Conservation (phyloP, 176 grass and related monocot genomes). For the Echinochloa phyllopogon region DNA sequence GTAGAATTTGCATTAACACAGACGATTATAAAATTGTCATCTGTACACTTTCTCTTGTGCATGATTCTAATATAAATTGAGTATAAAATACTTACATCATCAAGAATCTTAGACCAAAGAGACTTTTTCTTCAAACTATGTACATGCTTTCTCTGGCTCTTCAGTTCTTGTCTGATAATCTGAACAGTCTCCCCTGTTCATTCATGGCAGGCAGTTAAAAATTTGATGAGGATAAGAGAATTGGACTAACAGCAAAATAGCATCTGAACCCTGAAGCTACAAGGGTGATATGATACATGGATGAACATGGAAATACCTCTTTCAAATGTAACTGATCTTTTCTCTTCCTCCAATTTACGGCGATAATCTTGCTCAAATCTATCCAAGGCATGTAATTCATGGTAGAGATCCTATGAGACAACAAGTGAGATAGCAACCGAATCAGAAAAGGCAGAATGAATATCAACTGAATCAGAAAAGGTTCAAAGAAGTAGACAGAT, state of each 20-base stretch:
- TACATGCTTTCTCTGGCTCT: slow-evolving; percentile 75
- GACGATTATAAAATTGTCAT: background rate
- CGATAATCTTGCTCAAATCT: slow-evolving; percentile 78
- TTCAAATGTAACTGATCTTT: slow-evolving; percentile 63
- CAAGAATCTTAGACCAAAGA: slow-evolving; percentile 69
- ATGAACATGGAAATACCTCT: slow-evolving; percentile 53
- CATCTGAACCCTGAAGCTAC: slow-evolving; percentile 25
- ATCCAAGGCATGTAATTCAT: slow-evolving; percentile 67
- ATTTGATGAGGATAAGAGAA: background rate
- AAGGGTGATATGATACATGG: slow-evolving; percentile 2
- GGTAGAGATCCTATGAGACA: slow-evolving; percentile 62
- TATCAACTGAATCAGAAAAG: slow-evolving; percentile 27
- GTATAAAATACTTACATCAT: slow-evolving; percentile 56
- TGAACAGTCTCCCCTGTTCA: slow-evolving; percentile 68
- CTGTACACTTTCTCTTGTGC: background rate
- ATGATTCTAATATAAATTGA: slow-evolving; percentile 24
- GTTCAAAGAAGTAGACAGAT: background rate
- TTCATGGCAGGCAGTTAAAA: slow-evolving; percentile 14
- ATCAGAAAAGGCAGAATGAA: slow-evolving; percentile 28
- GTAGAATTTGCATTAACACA: slow-evolving; percentile 8
- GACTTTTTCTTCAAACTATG: slow-evolving; percentile 78
- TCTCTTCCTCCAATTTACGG: slow-evolving; percentile 66
- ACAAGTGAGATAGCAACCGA: slow-evolving; percentile 13
- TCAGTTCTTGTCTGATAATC: slow-evolving; percentile 76
- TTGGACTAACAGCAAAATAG: slow-evolving; percentile 2